Base-by-base conservation (phyloP, 2,329 filamentous ascomycete genomes). In the Clarireedia monteithiana region DNA sequence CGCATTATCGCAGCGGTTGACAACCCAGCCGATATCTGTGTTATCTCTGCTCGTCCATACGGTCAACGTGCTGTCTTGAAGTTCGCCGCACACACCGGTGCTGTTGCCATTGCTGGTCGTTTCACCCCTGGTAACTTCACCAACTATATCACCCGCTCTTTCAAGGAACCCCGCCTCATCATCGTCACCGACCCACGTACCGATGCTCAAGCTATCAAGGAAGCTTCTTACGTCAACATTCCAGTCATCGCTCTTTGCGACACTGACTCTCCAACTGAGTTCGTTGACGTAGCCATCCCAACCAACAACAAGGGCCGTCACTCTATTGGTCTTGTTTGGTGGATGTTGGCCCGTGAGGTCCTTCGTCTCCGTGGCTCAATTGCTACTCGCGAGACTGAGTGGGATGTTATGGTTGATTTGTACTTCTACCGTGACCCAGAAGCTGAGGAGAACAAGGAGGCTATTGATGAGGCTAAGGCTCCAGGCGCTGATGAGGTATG, bases 291-390 rank as follows among this genome's bases (percentile, higher is more conserved):
- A 77, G 94, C 94, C 77, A 99, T 99, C 79, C 94, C 94, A 72
- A 96, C 94, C 82, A 99, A 99, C 90, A 99, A 99, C 90, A 99
- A 99, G 88, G 92, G 91, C 83, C 92, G 94, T 75, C 91, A 97
- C 81, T 86, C 95, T 75, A 99, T 99, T 71, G 94, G 94, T 82
- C 84, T 94, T 71, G 77, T 99, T 81, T 99, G 94, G 94, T 99
- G 94, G 94, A 87, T 99, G 86, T 85, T 99, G 69, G 92, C 94
- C 75, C 94, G 94, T 84, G 94, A 99, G 85, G 92, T 99, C 75
- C 91, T 99, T 77, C 91, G 95, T 74, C 91, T 99, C 72, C 91
- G 94, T 71, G 94, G 95, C 70, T 97, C 91, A 73, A 90, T 99
- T 73, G 88, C 89, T 74, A 90, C 83, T 83, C 91, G 94, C 75